Conservation (phyloP, 148 eudicot species). For the Chenopodium album region DNA sequence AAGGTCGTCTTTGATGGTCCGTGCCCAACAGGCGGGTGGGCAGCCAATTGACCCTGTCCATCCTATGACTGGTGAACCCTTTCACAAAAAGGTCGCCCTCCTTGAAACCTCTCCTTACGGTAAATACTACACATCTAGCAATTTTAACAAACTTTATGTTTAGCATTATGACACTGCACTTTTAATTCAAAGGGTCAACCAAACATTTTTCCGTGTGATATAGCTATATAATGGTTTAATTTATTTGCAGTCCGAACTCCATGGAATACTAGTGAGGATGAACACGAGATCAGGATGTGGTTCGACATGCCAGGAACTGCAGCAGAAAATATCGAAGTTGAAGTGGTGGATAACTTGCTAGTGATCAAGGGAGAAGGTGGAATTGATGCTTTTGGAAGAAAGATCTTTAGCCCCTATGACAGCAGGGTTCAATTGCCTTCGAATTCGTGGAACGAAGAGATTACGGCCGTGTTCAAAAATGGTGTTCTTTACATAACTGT, state of each 20-base stretch:
- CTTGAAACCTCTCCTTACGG: slow-evolving; percentile 3
- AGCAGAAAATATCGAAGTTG: not conserved
- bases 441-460: not conserved
- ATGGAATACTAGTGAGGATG: slow-evolving; percentile 3
- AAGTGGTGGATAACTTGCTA: not conserved
- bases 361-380: slow-evolving; percentile 8
- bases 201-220: not conserved
- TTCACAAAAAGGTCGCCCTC: slow-evolving; percentile 4
- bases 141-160: not conserved
- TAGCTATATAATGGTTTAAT: too few relatives aligned
- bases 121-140: not conserved
- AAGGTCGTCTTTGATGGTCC: not conserved
- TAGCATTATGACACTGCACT: not conserved
- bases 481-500: slow-evolving; percentile 12
- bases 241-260: slow-evolving; percentile 1
- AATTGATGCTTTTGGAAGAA: slow-evolving; percentile 1
- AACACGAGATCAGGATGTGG: slow-evolving; percentile 7
- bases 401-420: slow-evolving; percentile 10
- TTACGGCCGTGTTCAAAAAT: slow-evolving; percentile 3
- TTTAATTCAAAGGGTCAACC: not conserved
- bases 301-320: slow-evolving; percentile 14
- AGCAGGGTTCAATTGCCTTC: slow-evolving; percentile 3
- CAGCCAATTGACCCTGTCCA: not conserved
- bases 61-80: not conserved
- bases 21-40: not conserved